phyloP scores from a whole-genome alignment of 768 basidiomycete species.

The Tylopilus plumbeoviolaceoides region DNA sequence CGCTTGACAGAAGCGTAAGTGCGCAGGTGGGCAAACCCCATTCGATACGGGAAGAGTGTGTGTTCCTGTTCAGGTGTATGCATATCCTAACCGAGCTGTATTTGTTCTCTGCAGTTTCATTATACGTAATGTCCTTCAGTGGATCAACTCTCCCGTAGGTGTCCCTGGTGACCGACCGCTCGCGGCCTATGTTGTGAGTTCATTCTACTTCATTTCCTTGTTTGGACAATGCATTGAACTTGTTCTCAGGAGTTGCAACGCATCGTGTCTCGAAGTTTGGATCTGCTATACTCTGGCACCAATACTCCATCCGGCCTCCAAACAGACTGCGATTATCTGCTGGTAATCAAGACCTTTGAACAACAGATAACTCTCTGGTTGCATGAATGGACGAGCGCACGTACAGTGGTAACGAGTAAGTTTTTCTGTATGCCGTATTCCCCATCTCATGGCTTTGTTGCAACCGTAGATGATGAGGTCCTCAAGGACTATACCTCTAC shows the following conservation, averaged over 20 bases:
- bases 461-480: conserved; percentile 23
- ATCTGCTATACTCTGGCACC: conserved; percentile 84
- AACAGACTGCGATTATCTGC: conserved; percentile 77
- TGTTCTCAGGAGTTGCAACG: conserved; percentile 73
- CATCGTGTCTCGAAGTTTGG: conserved; percentile 82
- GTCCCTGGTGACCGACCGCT: conserved; percentile 63
- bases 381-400: conserved; percentile 44
- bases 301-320: conserved; percentile 79
- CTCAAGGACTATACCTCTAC: conserved; percentile 24
- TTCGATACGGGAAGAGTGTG: conserved; percentile 89
- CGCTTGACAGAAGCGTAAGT: conserved; percentile 83
- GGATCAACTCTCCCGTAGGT: conserved; percentile 67
- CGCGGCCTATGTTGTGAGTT: conserved; percentile 70
- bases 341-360: conserved; percentile 82
- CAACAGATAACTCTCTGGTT: conserved; percentile 64
- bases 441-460: conserved; percentile 2
- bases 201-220: neutral
- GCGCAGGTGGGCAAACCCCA: conserved; percentile 98
- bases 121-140: conserved; percentile 75
- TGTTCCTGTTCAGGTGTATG: conserved; percentile 11
- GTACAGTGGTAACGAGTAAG: conserved; percentile 17
- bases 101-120: conserved; percentile 54
- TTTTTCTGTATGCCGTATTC: neutral
- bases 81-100: neutral
- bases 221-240: neutral